Base-by-base conservation (phyloP, 805 yeast species). In the Cyberlindnera xylosilytica region DNA sequence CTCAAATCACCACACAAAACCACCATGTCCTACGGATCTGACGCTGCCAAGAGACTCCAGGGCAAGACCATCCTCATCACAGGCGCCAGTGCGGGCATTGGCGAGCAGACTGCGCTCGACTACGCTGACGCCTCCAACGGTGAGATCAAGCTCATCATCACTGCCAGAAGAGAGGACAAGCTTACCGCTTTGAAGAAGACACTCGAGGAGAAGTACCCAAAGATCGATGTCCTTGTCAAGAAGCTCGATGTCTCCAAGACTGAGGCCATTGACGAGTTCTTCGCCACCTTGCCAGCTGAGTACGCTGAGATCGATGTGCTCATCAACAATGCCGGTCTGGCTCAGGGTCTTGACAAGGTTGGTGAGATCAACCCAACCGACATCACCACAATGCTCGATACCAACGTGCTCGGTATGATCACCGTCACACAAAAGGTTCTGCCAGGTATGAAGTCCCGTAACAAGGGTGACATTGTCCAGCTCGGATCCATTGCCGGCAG, bases 81-180 rank as follows among this genome's bases (percentile, higher is more conserved):
- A 16, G 98, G 98, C 48, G 98, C 97, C 11, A 86, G 96, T 29
- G 81, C 96, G 8, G 98, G 99, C 41, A 91, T 91, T 56, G 99
- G 98, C 16, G 80, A 79, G 53, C 91, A 95, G 42, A 89, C 96
- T 13, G 98, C 97, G 13, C 64, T 73, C 38, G 96, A 90, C 60
- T 80, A 87, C 52, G 93, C 96, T 24, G 80, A 59, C 27, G 86
- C 87, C n/a, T 72, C 91, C 20, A 70, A 78, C 41, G 95, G 95
- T 28, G 62, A 81, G 16, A 61, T 83, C 57, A 81, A 83, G 57
- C 73, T 87, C 54, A 70, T 88, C 46, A 70, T 88, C 30, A 74
- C 89, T 4, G 96, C 96, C 8, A 79, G 96, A 65, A 79, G 96
- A 65, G 52, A 70, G 30, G 87, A 81, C 7, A 77, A 78, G 45